Percentiles rank a stretch among this genome's conserved stretches.
phyloP scores from a whole-genome alignment of 371 early-diverging fungal species.

The Syncephalis fuscata region DNA sequence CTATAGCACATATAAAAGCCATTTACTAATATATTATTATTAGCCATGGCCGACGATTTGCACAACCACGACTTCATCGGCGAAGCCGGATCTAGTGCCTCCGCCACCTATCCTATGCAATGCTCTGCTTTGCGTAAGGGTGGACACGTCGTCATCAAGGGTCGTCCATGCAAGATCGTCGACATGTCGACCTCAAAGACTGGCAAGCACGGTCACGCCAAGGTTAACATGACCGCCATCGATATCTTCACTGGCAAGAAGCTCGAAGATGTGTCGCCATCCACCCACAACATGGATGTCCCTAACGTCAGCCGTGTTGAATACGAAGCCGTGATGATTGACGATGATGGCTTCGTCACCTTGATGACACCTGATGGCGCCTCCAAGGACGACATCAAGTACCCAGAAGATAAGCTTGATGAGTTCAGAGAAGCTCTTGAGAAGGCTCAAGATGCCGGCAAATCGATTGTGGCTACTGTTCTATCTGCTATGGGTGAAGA shows the following conservation, averaged over 20 bases:
- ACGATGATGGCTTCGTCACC: constrained; percentile 79
- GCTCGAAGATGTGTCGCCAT: constrained; percentile 91
- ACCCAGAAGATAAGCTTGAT: constrained; percentile 81
- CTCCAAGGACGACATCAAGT: constrained; percentile 92
- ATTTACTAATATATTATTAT: neutral
- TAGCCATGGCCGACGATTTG: constrained; percentile 27
- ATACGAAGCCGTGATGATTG: constrained; percentile 67
- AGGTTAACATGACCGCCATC: constrained; percentile 89
- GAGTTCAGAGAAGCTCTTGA: constrained; percentile 56
- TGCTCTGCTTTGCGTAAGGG: constrained; percentile 98
- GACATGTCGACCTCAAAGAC: constrained; percentile 94
- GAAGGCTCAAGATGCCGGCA: constrained; percentile 61
- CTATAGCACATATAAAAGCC: no score
- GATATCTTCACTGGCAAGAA: constrained; percentile 97
- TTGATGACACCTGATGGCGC: constrained; percentile 62
- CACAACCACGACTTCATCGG: constrained; percentile 57
- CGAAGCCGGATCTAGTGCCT: constrained; percentile 66
- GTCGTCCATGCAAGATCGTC: constrained; percentile 97
- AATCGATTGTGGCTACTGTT: constrained; percentile 55
- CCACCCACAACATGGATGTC: constrained; percentile 99
- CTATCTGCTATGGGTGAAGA: constrained; percentile 92
- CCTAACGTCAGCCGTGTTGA: constrained; percentile 84
- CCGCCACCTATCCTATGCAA: constrained; percentile 92
- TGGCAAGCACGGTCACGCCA: constrained; percentile 99
- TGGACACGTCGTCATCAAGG: constrained; percentile 95